Evolutionary conservation across 768 basidiomycete species (phyloP).

Genomic region (Amanita rimosa): DNA sequence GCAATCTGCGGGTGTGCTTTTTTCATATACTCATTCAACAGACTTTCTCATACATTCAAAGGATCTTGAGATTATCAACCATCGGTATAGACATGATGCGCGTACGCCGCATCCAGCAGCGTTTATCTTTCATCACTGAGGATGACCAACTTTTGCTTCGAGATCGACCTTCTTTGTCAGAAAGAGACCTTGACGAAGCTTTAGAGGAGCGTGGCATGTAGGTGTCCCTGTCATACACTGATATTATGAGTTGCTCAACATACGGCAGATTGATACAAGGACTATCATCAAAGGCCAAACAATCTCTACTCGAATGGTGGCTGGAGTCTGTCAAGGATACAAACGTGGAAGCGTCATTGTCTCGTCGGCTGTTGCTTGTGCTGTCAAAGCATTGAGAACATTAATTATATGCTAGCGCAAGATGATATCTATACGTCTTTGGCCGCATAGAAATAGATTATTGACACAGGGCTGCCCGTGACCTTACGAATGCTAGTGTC

Average conservation of each 20-base stretch:
- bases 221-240: slow-evolving; percentile 16
- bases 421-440: slow-evolving; percentile 9
- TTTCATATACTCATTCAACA: not conserved
- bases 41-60: slow-evolving; percentile 6
- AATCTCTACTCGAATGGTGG: slow-evolving; percentile 53
- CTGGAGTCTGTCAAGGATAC: slow-evolving; percentile 33
- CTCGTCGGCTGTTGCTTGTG: slow-evolving; percentile 42
- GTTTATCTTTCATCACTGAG: slow-evolving; percentile 33
- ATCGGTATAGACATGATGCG: slow-evolving; percentile 31
- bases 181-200: slow-evolving; percentile 49
- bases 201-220: slow-evolving; percentile 73
- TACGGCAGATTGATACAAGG: slow-evolving; percentile 23
- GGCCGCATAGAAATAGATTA: slow-evolving; percentile 1
- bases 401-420: not conserved
- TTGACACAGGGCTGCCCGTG: not conserved
- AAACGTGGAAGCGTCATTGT: slow-evolving; percentile 24
- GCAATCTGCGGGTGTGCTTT: slow-evolving; percentile 49
- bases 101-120: slow-evolving; percentile 29
- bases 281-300: slow-evolving; percentile 30
- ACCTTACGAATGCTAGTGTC: slow-evolving; percentile 44
- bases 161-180: slow-evolving; percentile 37
- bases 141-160: slow-evolving; percentile 56
- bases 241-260: not conserved
- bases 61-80: slow-evolving; percentile 31
- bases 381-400: slow-evolving; percentile 14